Base-by-base conservation (phyloP, 352 stramenopile species). In the Pythium vanterpoolii region DNA sequence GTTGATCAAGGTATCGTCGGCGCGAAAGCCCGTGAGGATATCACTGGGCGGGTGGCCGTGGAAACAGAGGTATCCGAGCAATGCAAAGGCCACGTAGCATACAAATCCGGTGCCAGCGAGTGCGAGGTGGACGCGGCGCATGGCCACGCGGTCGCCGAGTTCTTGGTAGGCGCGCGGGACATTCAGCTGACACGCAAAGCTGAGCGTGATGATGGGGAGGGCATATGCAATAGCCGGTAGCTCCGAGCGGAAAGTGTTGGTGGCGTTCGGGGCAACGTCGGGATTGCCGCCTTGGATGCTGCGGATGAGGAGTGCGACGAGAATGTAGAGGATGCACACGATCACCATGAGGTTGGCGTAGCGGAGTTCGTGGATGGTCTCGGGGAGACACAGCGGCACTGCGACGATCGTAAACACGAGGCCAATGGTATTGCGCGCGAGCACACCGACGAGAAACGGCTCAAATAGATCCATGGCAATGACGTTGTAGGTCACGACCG, bases 391-490 rank as follows among this genome's bases (percentile, higher is more conserved):
- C 8, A 94, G 71, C 47, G 84, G 84, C 45, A 92, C 76, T n/a
- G 65, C 77, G 39, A 90, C 31, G 53, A 87, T 60, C 40, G 78
- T 75, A 58, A 91, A 92, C 44, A 88, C 54, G 21, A 79, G 62
- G 3, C 82, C 80, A 60, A 92, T 80, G 24, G 71, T 75, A 34
- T 62, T 77, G 56, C 84, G 82, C 47, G 78, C 81, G 47, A 94
- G 63, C 28, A 78, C 48, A 30, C 65, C 68, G 42, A 58, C 52
- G 23, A 91, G 68, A 33, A 94, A 94, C 21, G 84, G 82, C 69
- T 89, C 76, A 47, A 94, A 87, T 30, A 94, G 71, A 54, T 94
- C 84, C 78, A 90, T 92, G 24, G 78, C 77, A 63, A 94, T 90
- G 13, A 94, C 79, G 64, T 88, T 90, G 71, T 92, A 91, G 70